phyloP scores from a whole-genome alignment of 1,284 basidiomycete genomes.

The Vanrija sp. region DNA sequence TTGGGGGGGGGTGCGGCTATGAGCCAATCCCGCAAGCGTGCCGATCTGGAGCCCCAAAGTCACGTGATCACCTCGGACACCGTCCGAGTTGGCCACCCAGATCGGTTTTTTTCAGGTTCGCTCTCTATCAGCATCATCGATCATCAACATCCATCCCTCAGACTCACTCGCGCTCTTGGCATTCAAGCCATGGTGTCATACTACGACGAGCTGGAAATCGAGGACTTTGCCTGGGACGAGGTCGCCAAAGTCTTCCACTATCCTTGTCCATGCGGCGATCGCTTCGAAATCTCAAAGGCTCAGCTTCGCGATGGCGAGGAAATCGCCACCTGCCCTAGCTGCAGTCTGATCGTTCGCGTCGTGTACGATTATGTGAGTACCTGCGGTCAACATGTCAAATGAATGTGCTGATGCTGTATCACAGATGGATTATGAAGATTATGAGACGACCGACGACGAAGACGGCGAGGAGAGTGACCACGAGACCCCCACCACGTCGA shows the following conservation, averaged over 20 bases:
- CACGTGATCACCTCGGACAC: background rate
- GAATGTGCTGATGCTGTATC: background rate
- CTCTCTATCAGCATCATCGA: background rate
- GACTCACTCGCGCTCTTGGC: background rate
- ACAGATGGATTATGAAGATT: slow-evolving; percentile 51
- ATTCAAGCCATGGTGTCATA: slow-evolving; percentile 36
- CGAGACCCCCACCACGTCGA: background rate
- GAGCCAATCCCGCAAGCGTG: background rate
- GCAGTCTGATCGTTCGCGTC: slow-evolving; percentile 87
- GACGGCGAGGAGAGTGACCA: slow-evolving; percentile 21
- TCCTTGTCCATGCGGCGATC: slow-evolving; percentile 96
- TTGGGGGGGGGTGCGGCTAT: too few species aligned
- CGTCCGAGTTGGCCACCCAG: background rate
- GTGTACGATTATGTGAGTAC: slow-evolving; percentile 86
- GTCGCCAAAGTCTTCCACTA: slow-evolving; percentile 83
- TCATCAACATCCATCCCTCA: too few species aligned
- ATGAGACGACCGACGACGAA: slow-evolving; percentile 44
- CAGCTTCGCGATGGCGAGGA: slow-evolving; percentile 91
- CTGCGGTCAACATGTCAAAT: background rate
- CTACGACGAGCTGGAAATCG: slow-evolving; percentile 69
- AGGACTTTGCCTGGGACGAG: slow-evolving; percentile 90
- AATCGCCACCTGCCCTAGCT: slow-evolving; percentile 95
- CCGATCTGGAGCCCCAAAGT: background rate
- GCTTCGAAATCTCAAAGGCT: slow-evolving; percentile 87
- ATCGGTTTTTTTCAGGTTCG: background rate